A percentile compares a stretch with the other conserved stretches of the same genome.
Conservation (phyloP, 257 asterid species). For the Capsicum rhomboideum region DNA sequence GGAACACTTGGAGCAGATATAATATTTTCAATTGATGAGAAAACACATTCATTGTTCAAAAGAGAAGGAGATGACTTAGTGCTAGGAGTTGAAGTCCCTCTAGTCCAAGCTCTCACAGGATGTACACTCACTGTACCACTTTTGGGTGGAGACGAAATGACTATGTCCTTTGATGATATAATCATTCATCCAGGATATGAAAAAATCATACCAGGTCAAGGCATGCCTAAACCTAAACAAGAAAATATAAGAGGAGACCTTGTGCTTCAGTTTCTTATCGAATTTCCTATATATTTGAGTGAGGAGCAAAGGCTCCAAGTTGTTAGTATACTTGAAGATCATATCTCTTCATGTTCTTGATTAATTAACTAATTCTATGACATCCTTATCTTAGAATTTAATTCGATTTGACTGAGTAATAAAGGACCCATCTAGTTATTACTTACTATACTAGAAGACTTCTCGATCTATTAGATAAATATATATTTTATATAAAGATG, state of each 20-base stretch:
- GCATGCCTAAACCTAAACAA: constrained; percentile 58
- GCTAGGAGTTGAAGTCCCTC: constrained; percentile 81
- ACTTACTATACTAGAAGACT: not conserved
- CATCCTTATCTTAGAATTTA: not conserved
- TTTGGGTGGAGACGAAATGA: constrained; percentile 59
- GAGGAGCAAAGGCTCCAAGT: constrained; percentile 44
- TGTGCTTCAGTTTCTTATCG: constrained; percentile 63
- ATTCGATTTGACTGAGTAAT: not conserved
- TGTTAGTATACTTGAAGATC: constrained; percentile 43
- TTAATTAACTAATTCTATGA: not conserved
- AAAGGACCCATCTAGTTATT: not conserved
- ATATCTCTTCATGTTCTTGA: constrained; percentile 12
- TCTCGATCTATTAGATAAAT: not conserved
- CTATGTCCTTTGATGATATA: constrained; percentile 45
- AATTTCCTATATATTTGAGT: constrained; percentile 52
- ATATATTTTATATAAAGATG: not conserved
- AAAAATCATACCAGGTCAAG: constrained; percentile 62
- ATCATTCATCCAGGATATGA: constrained; percentile 75
- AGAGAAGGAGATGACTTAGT: constrained; percentile 67
- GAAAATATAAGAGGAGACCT: constrained; percentile 65
- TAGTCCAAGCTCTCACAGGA: constrained; percentile 81
- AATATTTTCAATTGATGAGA: constrained; percentile 67
- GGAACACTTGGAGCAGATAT: constrained; percentile 85
- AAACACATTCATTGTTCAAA: constrained; percentile 49
- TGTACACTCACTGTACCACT: constrained; percentile 58